Conservation (phyloP, 73 alveolate species). For the Paramecium octaurelia region DNA sequence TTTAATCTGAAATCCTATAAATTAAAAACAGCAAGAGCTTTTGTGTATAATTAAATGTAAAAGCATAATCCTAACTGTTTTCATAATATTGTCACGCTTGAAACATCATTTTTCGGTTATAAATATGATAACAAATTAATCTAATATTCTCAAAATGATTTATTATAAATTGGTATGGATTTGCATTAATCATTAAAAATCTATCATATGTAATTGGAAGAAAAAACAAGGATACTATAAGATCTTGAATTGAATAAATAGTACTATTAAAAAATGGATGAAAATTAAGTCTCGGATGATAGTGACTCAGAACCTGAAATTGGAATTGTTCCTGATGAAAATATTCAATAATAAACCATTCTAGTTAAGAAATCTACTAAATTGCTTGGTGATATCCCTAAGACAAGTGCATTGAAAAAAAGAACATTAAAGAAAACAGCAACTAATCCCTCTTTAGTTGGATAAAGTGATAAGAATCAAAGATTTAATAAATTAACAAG, state of each 20-base stretch:
- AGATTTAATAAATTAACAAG: background rate
- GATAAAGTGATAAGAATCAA: background rate
- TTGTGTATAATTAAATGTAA: background rate
- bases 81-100: constrained; percentile 55
- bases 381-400: background rate
- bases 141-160: background rate
- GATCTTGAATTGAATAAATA: background rate
- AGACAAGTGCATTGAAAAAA: background rate
- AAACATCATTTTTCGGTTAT: constrained; percentile 65
- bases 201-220: background rate
- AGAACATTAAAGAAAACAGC: background rate
- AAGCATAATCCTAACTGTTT: background rate
- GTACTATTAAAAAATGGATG: background rate
- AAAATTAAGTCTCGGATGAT: background rate
- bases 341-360: background rate
- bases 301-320: constrained; percentile 35
- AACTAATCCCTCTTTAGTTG: background rate
- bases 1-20: constrained; percentile 48
- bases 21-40: constrained; percentile 62
- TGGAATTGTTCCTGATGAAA: background rate
- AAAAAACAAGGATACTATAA: background rate
- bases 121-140: background rate
- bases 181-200: background rate
- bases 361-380: background rate
- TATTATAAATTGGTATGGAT: background rate